Conservation (phyloP, 495 filamentous ascomycete genomes). For the Staphylotrichum longicolle region DNA sequence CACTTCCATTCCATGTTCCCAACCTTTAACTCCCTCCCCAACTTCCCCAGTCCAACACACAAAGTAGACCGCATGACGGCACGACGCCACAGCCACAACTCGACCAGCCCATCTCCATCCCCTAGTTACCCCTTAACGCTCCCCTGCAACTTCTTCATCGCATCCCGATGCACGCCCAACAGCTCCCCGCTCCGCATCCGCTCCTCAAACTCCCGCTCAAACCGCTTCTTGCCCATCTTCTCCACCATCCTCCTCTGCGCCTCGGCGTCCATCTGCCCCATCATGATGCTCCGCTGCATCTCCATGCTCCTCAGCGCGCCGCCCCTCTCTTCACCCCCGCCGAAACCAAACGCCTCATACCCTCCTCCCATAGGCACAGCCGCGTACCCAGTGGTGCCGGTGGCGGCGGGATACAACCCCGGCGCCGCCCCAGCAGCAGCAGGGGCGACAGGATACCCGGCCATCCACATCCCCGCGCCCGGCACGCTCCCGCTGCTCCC, state of each 20-base stretch:
- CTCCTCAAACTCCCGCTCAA: slow-evolving; percentile 61
- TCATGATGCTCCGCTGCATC: slow-evolving; percentile 42
- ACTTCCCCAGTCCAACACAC: no score
- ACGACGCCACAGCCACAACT: no score
- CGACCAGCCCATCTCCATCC: neutral
- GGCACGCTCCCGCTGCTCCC: no score
- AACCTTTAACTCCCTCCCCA: no score
- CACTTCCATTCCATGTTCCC: no score
- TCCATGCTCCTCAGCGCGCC: slow-evolving; percentile 43
- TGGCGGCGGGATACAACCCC: neutral
- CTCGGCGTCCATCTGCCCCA: slow-evolving; percentile 49
- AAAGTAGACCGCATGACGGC: no score
- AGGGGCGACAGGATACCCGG: no score
- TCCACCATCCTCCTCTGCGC: slow-evolving; percentile 45
- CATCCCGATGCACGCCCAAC: slow-evolving; percentile 74
- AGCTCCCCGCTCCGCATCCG: slow-evolving; percentile 75
- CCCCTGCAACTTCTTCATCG: slow-evolving; percentile 79
- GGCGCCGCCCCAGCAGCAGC: no score
- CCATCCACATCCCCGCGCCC: no score
- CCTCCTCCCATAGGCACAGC: no score
- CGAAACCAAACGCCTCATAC: neutral
- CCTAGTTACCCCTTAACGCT: slow-evolving; percentile 50
- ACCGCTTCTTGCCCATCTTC: slow-evolving; percentile 43
- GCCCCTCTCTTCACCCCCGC: neutral
- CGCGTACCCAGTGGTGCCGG: neutral